Base-by-base conservation (phyloP, 208 protist species). In the Leishmania aethiopica region DNA sequence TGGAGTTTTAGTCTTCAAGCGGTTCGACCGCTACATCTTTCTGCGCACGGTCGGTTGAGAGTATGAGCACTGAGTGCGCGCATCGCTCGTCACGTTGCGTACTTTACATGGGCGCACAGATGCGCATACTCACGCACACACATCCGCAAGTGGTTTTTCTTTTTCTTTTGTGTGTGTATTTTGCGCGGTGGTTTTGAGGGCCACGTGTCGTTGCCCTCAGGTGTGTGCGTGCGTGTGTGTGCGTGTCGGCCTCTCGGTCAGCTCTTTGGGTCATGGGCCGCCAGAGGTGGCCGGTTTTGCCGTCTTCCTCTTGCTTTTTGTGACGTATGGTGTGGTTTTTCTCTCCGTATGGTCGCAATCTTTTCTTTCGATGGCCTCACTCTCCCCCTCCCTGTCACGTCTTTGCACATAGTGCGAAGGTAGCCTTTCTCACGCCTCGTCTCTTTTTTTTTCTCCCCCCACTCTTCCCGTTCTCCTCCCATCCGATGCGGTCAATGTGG, bases 1-100 rank as follows among this genome's bases (percentile, higher is more conserved):
- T 89, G 8, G 53, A 79, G 13, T 57, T 10, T 32, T 86, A 74
- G 79, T 42, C 51, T 51, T 4, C 49, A 2, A 19, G 19, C 32
- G 22, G 53, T 40, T 45, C 35, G 35, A 47, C 17, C 8, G 17
- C 32, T 60, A 10, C 28, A 69, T 69, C 19, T 74, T 47, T 8
- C 28, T 45, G 25, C 25, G 37, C 28, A 53, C 67, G 67, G 67
- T 72, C 67, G 35, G 67, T 3, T n/a, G 40, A 47, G 66, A 49
- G 35, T 13, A 5, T 2, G 22, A 42, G 13, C 49, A 3, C 67
- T 47, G 5, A 7, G 67, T 22, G 67, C 25, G 40, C 8, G 40
- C 45, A 49, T 32, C 51, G 69, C 28, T 25, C 51, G 69, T 72
- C 22, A 45, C 40, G 67, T 32, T 28, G 59, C 7, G 59, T 25